Evolutionary conservation across 2,329 filamentous ascomycete genomes (phyloP).

Genomic region (Ophiostoma novo-ulmi): DNA sequence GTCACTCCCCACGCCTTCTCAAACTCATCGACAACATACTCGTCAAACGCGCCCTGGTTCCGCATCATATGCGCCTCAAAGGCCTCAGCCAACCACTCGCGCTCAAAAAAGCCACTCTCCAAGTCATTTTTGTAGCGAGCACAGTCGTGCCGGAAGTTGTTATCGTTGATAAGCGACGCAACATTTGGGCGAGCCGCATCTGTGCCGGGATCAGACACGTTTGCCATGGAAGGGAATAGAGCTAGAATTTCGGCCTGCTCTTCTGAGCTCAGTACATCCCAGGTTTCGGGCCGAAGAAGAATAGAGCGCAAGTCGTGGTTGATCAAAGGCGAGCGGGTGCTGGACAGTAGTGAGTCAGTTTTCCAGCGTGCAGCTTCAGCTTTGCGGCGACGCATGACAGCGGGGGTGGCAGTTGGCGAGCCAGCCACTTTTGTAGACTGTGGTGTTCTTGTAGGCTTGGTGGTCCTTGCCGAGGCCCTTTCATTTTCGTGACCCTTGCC

Average conservation of each 20-base stretch:
- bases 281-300: constrained; percentile 37
- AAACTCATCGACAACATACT: constrained; percentile 43
- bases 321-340: constrained; percentile 36
- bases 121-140: constrained; percentile 43
- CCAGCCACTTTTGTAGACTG: not conserved
- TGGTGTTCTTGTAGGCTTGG: not conserved
- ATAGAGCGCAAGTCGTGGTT: constrained; percentile 36
- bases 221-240: constrained; percentile 32
- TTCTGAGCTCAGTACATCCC: constrained; percentile 35
- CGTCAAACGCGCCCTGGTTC: constrained; percentile 47
- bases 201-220: constrained; percentile 33
- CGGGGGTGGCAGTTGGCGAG: not conserved
- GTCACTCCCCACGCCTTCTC: constrained; percentile 45
- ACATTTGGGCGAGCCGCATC: constrained; percentile 36
- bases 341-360: constrained; percentile 35
- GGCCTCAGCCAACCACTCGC: constrained; percentile 49
- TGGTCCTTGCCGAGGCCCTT: not conserved
- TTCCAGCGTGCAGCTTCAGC: constrained; percentile 29
- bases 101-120: constrained; percentile 45
- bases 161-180: constrained; percentile 37
- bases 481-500: not conserved
- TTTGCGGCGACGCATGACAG: constrained; percentile 22
- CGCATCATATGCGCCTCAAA: constrained; percentile 49
- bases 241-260: constrained; percentile 36
- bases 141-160: constrained; percentile 42